These are phyloP conservation scores for Saccharomycopsis amapae DNA, from an alignment of 805 yeast species.

Conservation along the genomic window DNA sequence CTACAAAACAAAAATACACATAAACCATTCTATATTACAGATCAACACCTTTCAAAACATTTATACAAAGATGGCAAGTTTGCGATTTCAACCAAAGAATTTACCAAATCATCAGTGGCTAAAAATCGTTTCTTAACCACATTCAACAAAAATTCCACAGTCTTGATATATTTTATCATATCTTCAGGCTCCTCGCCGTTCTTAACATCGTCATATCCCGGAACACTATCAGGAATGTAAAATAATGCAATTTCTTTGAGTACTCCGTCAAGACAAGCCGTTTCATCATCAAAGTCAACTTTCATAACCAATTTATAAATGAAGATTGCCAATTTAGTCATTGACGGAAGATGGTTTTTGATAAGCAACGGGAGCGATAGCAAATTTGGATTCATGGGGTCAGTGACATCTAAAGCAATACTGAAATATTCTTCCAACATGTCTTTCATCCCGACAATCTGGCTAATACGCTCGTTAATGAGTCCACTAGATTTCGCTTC, in stretches of 20 bases:
- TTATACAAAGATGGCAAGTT: slow-evolving; percentile 83
- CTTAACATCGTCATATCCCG: slow-evolving; percentile 23
- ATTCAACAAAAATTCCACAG: slow-evolving; percentile 61
- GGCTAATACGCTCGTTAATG: slow-evolving; percentile 7
- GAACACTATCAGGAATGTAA: slow-evolving; percentile 51
- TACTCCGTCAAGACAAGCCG: slow-evolving; percentile 58
- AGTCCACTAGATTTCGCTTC: neutral
- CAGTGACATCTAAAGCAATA: slow-evolving; percentile 36
- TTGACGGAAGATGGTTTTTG: slow-evolving; percentile 54
- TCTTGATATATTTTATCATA: slow-evolving; percentile 29
- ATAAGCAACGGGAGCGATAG: slow-evolving; percentile 60
- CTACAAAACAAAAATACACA: no score
- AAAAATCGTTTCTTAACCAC: slow-evolving; percentile 52
- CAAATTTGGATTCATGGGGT: slow-evolving; percentile 32
- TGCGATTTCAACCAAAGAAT: slow-evolving; percentile 75
- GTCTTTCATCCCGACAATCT: slow-evolving; percentile 47
- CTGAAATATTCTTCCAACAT: slow-evolving; percentile 82
- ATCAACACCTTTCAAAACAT: slow-evolving; percentile 84
- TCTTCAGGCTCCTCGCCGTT: slow-evolving; percentile 25
- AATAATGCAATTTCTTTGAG: slow-evolving; percentile 62
- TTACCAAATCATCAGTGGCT: slow-evolving; percentile 47
- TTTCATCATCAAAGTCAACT: slow-evolving; percentile 63
- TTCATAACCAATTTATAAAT: slow-evolving; percentile 51
- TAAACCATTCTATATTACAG: neutral
- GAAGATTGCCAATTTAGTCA: slow-evolving; percentile 59